A percentile compares a stretch with the other conserved stretches of the same genome.
phyloP scores from a whole-genome alignment of 208 protist genomes.

The Wallacemonas sp. region DNA sequence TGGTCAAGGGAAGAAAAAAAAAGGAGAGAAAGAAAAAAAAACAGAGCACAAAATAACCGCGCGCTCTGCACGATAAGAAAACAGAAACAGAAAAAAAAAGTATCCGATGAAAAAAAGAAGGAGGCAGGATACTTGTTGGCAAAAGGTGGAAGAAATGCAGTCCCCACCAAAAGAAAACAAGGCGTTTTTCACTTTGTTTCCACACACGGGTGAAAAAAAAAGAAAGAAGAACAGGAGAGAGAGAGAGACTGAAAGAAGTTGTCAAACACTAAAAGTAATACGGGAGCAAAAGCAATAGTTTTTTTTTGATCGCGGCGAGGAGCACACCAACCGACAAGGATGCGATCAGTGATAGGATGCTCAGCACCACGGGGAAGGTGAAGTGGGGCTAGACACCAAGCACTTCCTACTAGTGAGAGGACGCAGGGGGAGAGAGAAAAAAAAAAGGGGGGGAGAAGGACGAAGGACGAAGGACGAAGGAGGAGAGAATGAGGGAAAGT shows the following conservation, averaged over 20 bases:
- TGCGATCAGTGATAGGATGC: no score
- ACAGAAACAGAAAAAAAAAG: constrained; percentile 23
- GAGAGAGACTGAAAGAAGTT: constrained; percentile 6
- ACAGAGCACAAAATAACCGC: neutral
- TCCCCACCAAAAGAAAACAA: no score
- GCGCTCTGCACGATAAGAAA: no score
- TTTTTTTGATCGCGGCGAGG: no score
- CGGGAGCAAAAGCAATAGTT: no score
- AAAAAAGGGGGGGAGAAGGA: constrained; percentile 12
- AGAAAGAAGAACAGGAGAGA: constrained; percentile 14
- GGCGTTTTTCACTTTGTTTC: no score
- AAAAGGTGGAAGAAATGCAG: no score
- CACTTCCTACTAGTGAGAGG: neutral
- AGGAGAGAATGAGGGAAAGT: constrained; percentile 6
- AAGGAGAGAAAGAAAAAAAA: neutral
- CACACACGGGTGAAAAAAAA: no score
- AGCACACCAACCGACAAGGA: no score
- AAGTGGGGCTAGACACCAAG: neutral
- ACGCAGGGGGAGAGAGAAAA: constrained; percentile 13
- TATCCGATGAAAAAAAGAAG: constrained; percentile 11
- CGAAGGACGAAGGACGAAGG: constrained; percentile 15
- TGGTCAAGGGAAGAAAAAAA: neutral
- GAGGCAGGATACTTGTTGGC: no score
- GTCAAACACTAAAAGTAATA: neutral
- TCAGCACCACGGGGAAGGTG: no score